Evolutionary conservation across 2,329 filamentous ascomycete genomes (phyloP), one percentile per base, ranked within the genome.

Genomic region (Arthrobotrys conoides): DNA sequence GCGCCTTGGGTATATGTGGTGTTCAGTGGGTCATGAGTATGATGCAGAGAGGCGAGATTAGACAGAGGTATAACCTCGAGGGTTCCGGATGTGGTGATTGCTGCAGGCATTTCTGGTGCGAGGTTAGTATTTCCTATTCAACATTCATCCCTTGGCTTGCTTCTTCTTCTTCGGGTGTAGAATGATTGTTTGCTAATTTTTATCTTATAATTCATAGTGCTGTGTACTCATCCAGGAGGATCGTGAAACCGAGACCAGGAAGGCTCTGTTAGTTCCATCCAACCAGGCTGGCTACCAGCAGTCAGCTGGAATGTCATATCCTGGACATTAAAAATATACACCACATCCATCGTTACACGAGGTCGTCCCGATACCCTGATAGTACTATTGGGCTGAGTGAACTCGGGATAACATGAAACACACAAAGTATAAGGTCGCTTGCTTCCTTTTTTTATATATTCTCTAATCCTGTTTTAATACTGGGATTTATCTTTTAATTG

Each of bases 221-320:
- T 90, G 89, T 81, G 85, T 86, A 5, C 83, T 89, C 72, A 85
- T 89, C 80, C 89, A 90, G 84, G 86, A 89, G 71, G 88, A 90
- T 53, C 49, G 73, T 9, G 73, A 77, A 36, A 67, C 63, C 6
- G 73, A 77, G 53, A 64, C 61, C 6, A 66, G 73, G 49, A 77
- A 71, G 30, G 63, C 73, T n/a, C 61, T 71, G 14, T 61, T 77
- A 46, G 73, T 77, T 8, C 73, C 73, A 5, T 49, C 73, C 18
- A 55, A 71, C 61, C 51, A 71, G 63, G 14, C 61, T 36, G 73
- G 73, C 16, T 77, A 77, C 36, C 67, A 77, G 44, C 67, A 67
- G n/a, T 41, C 70, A 9, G 36, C 27, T 24, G 73, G 59, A 5
- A 77, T 77, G 73, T 22, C 18, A 24, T 77, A 77, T 16, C 18